These are phyloP conservation scores for Globisporangium abappressorium DNA, from an alignment of 352 stramenopile genomes.

Conservation along the genomic window DNA sequence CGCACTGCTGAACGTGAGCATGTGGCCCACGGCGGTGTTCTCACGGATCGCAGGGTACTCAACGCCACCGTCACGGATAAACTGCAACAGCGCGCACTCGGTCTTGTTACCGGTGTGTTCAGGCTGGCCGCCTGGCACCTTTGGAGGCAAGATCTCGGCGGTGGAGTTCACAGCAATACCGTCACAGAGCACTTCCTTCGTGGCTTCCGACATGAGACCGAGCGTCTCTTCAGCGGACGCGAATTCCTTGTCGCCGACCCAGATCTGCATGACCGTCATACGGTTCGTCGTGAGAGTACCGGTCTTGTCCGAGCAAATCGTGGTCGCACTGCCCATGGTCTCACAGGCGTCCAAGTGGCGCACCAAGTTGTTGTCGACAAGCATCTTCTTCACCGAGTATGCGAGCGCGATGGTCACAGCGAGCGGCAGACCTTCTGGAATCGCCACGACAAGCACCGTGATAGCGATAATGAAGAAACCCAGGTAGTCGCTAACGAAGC, in stretches of 20 bases:
- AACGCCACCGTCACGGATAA: conserved; percentile 45
- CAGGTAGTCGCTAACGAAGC: conserved; percentile 42
- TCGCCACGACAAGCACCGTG: conserved; percentile 91
- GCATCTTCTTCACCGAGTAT: conserved; percentile 90
- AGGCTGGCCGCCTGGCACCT: conserved; percentile 36
- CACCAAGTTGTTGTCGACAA: conserved; percentile 88
- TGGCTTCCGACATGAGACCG: conserved; percentile 26
- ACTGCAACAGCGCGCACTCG: conserved; percentile 58
- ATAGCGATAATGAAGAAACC: conserved; percentile 73
- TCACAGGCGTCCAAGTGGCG: conserved; percentile 80
- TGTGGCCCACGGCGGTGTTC: conserved; percentile 44
- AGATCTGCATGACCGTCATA: conserved; percentile 93
- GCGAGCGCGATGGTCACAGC: conserved; percentile 95
- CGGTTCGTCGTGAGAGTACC: conserved; percentile 95
- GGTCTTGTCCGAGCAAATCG: conserved; percentile 95
- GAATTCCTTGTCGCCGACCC: conserved; percentile 56
- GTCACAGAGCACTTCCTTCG: conserved; percentile 37
- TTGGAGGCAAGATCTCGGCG: conserved; percentile 51
- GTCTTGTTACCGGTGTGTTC: conserved; percentile 75
- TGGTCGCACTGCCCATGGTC: conserved; percentile 91
- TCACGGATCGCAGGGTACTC: conserved; percentile 39
- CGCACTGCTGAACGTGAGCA: conserved; percentile 62
- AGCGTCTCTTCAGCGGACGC: conserved; percentile 27
- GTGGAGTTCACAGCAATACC: conserved; percentile 60
- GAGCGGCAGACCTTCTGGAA: conserved; percentile 95